Percentiles rank a stretch among this genome's conserved stretches.
These are phyloP conservation scores for Prunus yedoensis DNA, from an alignment of 331 rosid species.

Conservation along the genomic window DNA sequence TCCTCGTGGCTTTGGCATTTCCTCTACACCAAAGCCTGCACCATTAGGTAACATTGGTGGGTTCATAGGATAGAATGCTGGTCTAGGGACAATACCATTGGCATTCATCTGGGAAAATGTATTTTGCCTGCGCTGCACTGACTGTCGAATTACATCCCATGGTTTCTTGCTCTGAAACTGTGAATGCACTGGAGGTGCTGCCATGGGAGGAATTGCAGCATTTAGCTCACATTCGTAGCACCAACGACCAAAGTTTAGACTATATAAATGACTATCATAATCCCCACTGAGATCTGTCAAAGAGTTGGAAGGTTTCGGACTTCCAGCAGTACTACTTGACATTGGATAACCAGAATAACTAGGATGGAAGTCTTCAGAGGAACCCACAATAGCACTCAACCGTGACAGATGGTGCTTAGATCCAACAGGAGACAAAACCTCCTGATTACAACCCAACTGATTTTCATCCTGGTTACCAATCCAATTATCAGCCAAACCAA, in stretches of 20 bases:
- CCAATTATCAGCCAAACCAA: slow-evolving; percentile 21
- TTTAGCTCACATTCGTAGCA: slow-evolving; percentile 25
- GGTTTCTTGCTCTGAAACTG: slow-evolving; percentile 34
- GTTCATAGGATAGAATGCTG: slow-evolving; percentile 31
- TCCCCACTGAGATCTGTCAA: slow-evolving; percentile 49
- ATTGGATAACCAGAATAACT: slow-evolving; percentile 23
- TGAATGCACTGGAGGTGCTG: slow-evolving; percentile 21
- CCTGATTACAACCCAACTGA: slow-evolving; percentile 27
- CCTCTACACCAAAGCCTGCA: slow-evolving; percentile 32
- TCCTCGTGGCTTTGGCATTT: slow-evolving; percentile 48
- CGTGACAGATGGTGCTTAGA: slow-evolving; percentile 22
- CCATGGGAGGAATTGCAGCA: slow-evolving; percentile 12
- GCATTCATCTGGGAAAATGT: slow-evolving; percentile 27
- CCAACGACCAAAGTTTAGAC: slow-evolving; percentile 30
- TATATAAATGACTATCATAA: slow-evolving; percentile 23
- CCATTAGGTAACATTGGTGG: slow-evolving; percentile 36
- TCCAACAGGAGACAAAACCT: slow-evolving; percentile 22
- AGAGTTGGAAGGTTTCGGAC: slow-evolving; percentile 29
- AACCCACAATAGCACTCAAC: slow-evolving; percentile 22
- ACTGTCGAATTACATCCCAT: slow-evolving; percentile 37
- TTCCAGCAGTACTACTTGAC: slow-evolving; percentile 19
- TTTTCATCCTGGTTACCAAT: slow-evolving; percentile 31
- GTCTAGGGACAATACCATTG: slow-evolving; percentile 32
- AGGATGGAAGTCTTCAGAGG: slow-evolving; percentile 39
- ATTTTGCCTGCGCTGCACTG: slow-evolving; percentile 36